Percentiles rank a stretch among this genome's conserved stretches.
Evolutionary conservation across 306 rosid species (phyloP).

Genomic region (Quillaja saponaria): DNA sequence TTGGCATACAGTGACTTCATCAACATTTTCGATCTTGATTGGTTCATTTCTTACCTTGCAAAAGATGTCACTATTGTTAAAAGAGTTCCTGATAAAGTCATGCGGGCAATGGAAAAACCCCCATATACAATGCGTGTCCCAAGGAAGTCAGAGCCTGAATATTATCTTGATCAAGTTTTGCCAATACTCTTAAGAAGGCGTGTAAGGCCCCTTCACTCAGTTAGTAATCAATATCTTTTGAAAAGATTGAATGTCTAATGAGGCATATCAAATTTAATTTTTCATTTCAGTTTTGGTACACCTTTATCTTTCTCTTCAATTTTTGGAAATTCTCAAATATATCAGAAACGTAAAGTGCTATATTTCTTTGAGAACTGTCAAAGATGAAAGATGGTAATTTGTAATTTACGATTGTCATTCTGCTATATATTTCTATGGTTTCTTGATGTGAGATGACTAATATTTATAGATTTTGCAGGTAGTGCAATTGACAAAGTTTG

Average conservation of each 20-base stretch:
- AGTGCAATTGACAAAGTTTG: conserved; percentile 92
- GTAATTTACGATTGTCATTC: conserved; percentile 19
- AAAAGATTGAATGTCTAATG: background rate
- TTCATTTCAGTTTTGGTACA: background rate
- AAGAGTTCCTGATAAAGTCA: conserved; percentile 88
- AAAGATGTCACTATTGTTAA: conserved; percentile 80
- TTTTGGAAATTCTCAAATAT: conserved; percentile 7
- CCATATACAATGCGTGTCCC: conserved; percentile 99
- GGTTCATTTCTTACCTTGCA: conserved; percentile 88
- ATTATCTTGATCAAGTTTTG: conserved; percentile 92
- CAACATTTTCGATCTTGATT: conserved; percentile 75
- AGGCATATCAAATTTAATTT: background rate
- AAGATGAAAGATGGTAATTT: background rate
- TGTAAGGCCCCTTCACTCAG: conserved; percentile 41
- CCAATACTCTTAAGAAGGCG: conserved; percentile 90
- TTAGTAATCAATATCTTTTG: conserved; percentile 9
- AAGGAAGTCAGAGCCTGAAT: conserved; percentile 95
- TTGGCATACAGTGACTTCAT: conserved; percentile 69
- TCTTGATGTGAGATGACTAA: conserved; percentile 23
- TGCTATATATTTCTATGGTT: conserved; percentile 15
- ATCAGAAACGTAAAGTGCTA: background rate
- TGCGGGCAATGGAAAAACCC: conserved; percentile 97
- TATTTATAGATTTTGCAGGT: conserved; percentile 58
- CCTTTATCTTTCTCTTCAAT: background rate
- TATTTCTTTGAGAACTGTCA: conserved; percentile 13